Percentiles rank a stretch among this genome's conserved stretches.
Conservation (phyloP, 345 rosid species). For the Lenwebbia sp. region DNA sequence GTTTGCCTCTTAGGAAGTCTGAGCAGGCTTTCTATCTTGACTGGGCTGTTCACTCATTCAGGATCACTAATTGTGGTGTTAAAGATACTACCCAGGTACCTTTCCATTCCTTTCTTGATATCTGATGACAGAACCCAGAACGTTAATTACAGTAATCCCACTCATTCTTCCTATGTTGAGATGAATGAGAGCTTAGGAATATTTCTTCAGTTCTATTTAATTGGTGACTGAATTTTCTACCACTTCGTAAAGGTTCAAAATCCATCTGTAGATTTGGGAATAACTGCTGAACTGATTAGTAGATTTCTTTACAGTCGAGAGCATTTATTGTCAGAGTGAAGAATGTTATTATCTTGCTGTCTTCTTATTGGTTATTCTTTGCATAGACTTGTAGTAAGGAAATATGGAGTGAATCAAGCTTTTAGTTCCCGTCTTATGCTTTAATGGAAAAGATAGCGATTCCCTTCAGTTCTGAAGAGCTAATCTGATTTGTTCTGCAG, state of each 20-base stretch:
- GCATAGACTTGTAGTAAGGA: not conserved
- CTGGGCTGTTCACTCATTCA: slow-evolving; percentile 99
- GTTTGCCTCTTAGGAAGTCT: slow-evolving; percentile 91
- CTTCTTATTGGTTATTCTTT: not conserved
- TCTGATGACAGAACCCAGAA: not conserved
- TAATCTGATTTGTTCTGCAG: slow-evolving; percentile 14
- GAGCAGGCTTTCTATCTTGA: slow-evolving; percentile 95
- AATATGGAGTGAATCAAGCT: not conserved
- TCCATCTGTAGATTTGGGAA: not conserved
- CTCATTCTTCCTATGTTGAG: not conserved
- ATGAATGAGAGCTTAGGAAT: not conserved
- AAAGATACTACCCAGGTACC: slow-evolving; percentile 83
- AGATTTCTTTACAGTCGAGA: not conserved
- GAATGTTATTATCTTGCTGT: not conserved
- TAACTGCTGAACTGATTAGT: not conserved
- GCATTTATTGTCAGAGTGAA: not conserved
- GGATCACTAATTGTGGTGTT: slow-evolving; percentile 87
- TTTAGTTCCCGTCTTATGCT: not conserved
- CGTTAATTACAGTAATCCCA: not conserved
- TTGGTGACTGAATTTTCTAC: not conserved
- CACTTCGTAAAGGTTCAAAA: not conserved
- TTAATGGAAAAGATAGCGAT: not conserved
- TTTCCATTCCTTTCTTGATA: not conserved
- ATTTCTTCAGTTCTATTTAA: not conserved
- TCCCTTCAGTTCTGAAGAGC: not conserved